Evolutionary conservation across 2,329 filamentous ascomycete species (phyloP).

Genomic region (Botryotinia narcissicola): DNA sequence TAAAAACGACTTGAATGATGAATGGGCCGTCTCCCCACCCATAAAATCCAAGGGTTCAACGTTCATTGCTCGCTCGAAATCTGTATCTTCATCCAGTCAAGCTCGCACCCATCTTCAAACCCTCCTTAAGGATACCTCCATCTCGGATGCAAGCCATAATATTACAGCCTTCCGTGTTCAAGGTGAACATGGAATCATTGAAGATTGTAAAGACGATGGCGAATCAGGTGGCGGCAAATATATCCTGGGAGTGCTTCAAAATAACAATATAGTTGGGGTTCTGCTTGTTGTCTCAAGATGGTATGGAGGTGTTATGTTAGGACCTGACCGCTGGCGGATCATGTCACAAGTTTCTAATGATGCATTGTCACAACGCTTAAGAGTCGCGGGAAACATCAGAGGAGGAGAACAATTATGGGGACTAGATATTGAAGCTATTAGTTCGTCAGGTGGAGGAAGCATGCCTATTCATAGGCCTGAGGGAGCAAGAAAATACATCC

Average conservation of each 20-base stretch:
- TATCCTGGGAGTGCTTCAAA: slow-evolving; percentile 53
- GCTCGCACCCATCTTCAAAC: slow-evolving; percentile 47
- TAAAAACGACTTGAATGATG: slow-evolving; percentile 11
- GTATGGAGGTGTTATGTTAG: slow-evolving; percentile 62
- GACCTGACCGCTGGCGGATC: slow-evolving; percentile 60
- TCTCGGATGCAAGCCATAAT: slow-evolving; percentile 58
- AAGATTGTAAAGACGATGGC: slow-evolving; percentile 51
- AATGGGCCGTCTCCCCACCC: slow-evolving; percentile 53
- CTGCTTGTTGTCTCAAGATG: slow-evolving; percentile 60
- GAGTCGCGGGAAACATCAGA: slow-evolving; percentile 44
- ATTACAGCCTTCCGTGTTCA: slow-evolving; percentile 38
- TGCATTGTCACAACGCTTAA: slow-evolving; percentile 51
- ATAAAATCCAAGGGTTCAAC: slow-evolving; percentile 54
- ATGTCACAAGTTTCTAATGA: slow-evolving; percentile 58
- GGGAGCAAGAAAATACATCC: slow-evolving; percentile 58
- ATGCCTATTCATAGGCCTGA: slow-evolving; percentile 76
- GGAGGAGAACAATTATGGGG: slow-evolving; percentile 59
- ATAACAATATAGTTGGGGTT: slow-evolving; percentile 50
- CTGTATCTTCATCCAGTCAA: slow-evolving; percentile 42
- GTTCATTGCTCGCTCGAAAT: slow-evolving; percentile 55
- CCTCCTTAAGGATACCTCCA: slow-evolving; percentile 50
- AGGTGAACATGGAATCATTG: slow-evolving; percentile 28
- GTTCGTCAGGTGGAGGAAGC: slow-evolving; percentile 41
- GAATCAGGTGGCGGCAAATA: slow-evolving; percentile 58
- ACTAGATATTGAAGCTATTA: slow-evolving; percentile 53